Evolutionary conservation across 495 filamentous ascomycete species (phyloP), one percentile per base, ranked within the genome.

Genomic region (Choiromyces venosus): DNA sequence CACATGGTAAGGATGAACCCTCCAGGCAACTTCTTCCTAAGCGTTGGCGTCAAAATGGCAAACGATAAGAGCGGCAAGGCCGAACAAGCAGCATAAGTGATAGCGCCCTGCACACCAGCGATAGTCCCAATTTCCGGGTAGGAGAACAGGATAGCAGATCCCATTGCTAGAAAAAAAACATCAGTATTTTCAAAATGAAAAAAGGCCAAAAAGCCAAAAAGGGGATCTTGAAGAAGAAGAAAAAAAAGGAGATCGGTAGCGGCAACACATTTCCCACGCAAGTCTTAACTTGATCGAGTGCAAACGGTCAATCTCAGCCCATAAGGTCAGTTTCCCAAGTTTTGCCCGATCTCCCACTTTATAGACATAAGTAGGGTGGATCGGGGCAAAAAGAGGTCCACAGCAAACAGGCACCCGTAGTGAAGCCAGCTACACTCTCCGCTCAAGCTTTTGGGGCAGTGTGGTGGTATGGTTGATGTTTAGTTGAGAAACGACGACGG

Each of bases 201-300:
- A n/a, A 37, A 16, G 65, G 66, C 37, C 25, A 8, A 7, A 35
- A 67, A 9, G 37, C 21, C 6, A 68, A 29, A 35, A 44, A 36
- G 37, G 46, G 73, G 29, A 65, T 44, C 21, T 66, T 25, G 66
- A 68, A 52, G 46, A 66, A 64, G 69, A 37, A 44, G 73, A 52
- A 65, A 66, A 64, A 73, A 37, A 44, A 81, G 66, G 35, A 66
- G 29, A 56, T 35, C 66, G 68, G 82, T 84, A 90, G 90, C 90
- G 91, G 91, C 91, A 93, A 89, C 91, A 93, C 90, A 81, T 91
- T 93, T 89, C 91, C 87, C 91, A 92, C 91, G 91, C 91, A 93
- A 93, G 91, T 88, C 91, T 93, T 93, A 92, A 90, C 91, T 93
- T 93, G 91, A 90, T 93, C 91, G 91, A 92, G 91, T 93, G 86